These are phyloP conservation scores for Cercospora berteroae DNA, from an alignment of 2,329 filamentous ascomycete species.

Conservation along the genomic window DNA sequence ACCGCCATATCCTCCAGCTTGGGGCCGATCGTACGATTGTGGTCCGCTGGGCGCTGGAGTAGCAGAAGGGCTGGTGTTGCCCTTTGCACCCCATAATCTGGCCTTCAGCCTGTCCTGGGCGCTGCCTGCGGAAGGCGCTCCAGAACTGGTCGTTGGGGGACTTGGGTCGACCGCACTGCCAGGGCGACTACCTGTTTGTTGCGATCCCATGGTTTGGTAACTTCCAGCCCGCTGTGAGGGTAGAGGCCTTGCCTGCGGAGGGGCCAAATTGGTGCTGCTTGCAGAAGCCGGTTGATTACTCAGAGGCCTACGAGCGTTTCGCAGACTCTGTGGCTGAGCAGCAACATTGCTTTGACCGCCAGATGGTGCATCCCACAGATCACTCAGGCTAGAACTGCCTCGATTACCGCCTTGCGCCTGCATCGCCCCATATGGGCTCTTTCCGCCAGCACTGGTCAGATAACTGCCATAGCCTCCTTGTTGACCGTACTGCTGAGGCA, in stretches of 20 bases:
- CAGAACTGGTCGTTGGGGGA: slow-evolving; percentile 40
- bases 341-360: slow-evolving; percentile 38
- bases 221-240: slow-evolving; percentile 73
- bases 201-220: slow-evolving; percentile 59
- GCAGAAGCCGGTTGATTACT: slow-evolving; percentile 17
- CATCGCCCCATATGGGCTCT: slow-evolving; percentile 22
- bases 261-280: slow-evolving; percentile 36
- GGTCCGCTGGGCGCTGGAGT: slow-evolving; percentile 15
- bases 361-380: slow-evolving; percentile 56
- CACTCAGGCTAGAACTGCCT: slow-evolving; percentile 52
- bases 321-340: slow-evolving; percentile 47
- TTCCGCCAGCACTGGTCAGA: slow-evolving; percentile 37
- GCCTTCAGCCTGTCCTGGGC: slow-evolving; percentile 83
- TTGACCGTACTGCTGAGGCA: slow-evolving; percentile 37
- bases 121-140: slow-evolving; percentile 47
- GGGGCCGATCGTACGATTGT: slow-evolving; percentile 24
- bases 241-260: slow-evolving; percentile 54
- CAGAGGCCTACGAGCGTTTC: slow-evolving; percentile 29
- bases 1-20: slow-evolving; percentile 11
- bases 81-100: slow-evolving; percentile 58
- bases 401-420: slow-evolving; percentile 30
- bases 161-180: slow-evolving; percentile 37
- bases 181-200: slow-evolving; percentile 30
- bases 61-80: slow-evolving; percentile 19
- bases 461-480: slow-evolving; percentile 32